Conservation (phyloP, 139 green algal genomes). For the Picochlorum sp. region DNA sequence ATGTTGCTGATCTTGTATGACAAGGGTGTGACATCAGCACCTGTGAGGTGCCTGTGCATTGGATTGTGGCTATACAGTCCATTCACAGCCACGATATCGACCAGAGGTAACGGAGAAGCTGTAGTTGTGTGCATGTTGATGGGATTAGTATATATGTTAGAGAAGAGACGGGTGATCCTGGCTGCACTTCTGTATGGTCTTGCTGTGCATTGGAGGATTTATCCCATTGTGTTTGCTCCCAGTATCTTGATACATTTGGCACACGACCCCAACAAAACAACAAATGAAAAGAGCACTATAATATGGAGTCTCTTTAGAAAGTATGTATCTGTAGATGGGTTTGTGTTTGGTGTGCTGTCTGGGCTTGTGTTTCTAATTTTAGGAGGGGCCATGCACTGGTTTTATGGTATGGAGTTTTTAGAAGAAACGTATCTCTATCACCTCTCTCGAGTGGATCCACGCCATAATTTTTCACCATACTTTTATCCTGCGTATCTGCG, state of each 20-base stretch:
- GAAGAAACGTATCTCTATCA: slow-evolving; percentile 85
- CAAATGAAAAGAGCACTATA: too few relatives aligned
- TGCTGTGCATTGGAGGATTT: slow-evolving; percentile 84
- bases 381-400: slow-evolving; percentile 34
- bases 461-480: slow-evolving; percentile 90
- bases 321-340: not conserved
- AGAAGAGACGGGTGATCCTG: slow-evolving; percentile 1
- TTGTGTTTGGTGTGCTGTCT: not conserved
- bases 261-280: not conserved
- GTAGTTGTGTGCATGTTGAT: slow-evolving; percentile 71
- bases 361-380: slow-evolving; percentile 43
- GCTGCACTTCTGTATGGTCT: slow-evolving; percentile 66
- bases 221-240: slow-evolving; percentile 83
- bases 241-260: slow-evolving; percentile 51
- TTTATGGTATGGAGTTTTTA: slow-evolving; percentile 62
- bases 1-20: slow-evolving; percentile 31
- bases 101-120: slow-evolving; percentile 78
- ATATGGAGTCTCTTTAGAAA: not conserved
- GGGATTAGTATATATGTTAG: slow-evolving; percentile 43
- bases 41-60: slow-evolving; percentile 4
- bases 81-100: slow-evolving; percentile 85
- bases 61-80: slow-evolving; percentile 90
- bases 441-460: slow-evolving; percentile 54
- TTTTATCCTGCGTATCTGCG: slow-evolving; percentile 78
- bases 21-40: not conserved